Conservation (phyloP, 345 rosid genomes). For the Lepidium aucheri region DNA sequence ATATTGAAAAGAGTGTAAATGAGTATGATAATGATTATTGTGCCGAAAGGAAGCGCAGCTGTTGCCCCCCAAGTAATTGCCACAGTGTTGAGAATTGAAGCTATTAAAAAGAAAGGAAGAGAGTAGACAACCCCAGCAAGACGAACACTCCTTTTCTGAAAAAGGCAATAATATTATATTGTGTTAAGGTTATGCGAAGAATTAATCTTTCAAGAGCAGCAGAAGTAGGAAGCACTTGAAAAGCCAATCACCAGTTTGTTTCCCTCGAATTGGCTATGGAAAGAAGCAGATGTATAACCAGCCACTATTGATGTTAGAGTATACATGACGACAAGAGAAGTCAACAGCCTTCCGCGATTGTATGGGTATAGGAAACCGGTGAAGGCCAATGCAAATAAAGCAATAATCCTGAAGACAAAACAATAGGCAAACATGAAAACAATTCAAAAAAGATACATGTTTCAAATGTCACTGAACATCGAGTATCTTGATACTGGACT, state of each 20-base stretch:
- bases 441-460: neutral
- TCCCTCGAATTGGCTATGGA: constrained; percentile 53
- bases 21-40: constrained; percentile 50
- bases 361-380: constrained; percentile 67
- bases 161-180: neutral
- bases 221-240: neutral
- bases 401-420: constrained; percentile 39
- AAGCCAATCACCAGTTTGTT: constrained; percentile 58
- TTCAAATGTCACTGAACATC: neutral
- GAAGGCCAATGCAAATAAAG: constrained; percentile 48
- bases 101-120: constrained; percentile 44
- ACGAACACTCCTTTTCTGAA: constrained; percentile 61
- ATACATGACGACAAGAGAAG: constrained; percentile 48
- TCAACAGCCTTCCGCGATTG: constrained; percentile 51
- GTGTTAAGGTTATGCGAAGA: neutral
- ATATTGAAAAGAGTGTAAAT: constrained; percentile 34
- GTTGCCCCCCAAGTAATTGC: constrained; percentile 67
- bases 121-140: constrained; percentile 55
- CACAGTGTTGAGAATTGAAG: constrained; percentile 49
- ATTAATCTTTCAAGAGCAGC: neutral
- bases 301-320: constrained; percentile 60
- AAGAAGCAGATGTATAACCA: constrained; percentile 65
- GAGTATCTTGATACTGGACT: neutral
- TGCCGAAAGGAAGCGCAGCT: constrained; percentile 75
- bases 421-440: neutral